Conservation (phyloP, 352 stramenopile genomes). For the Globisporangium alternatum region DNA sequence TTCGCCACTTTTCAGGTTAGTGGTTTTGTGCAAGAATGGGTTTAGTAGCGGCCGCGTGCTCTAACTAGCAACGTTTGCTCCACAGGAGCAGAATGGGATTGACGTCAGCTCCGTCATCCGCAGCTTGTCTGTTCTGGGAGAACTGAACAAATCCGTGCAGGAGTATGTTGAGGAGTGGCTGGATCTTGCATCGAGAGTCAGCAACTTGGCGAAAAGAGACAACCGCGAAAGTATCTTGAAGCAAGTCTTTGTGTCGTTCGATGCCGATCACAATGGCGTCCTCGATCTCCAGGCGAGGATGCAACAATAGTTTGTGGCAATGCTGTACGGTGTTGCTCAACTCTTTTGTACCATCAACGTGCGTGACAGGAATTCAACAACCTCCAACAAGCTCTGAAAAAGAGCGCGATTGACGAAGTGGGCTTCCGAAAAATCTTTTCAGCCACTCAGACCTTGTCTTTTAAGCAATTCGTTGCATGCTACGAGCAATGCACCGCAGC, state of each 20-base stretch:
- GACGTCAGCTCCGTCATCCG: slow-evolving; percentile 23
- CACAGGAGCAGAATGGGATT: slow-evolving; percentile 18
- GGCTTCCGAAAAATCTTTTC: slow-evolving; percentile 41
- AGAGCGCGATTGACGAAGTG: slow-evolving; percentile 35
- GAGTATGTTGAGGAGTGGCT: slow-evolving; percentile 30
- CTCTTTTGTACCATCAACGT: neutral
- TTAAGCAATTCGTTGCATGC: slow-evolving; percentile 32
- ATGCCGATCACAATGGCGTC: slow-evolving; percentile 33
- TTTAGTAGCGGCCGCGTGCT: slow-evolving; percentile 5
- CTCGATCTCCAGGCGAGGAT: slow-evolving; percentile 38
- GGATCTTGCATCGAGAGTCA: slow-evolving; percentile 17
- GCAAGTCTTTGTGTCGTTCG: slow-evolving; percentile 44
- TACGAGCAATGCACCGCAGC: slow-evolving; percentile 38
- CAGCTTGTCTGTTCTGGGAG: slow-evolving; percentile 30
- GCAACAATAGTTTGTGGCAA: neutral
- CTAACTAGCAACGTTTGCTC: neutral
- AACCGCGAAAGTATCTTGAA: slow-evolving; percentile 36
- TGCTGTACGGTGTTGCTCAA: neutral
- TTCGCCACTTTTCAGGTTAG: slow-evolving; percentile 38
- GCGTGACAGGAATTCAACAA: slow-evolving; percentile 48
- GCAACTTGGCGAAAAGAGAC: slow-evolving; percentile 34
- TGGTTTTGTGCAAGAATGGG: neutral
- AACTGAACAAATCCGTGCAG: slow-evolving; percentile 37
- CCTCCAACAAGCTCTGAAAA: slow-evolving; percentile 48
- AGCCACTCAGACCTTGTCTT: slow-evolving; percentile 22